Conservation (phyloP, 176 grass and related monocot genomes). For the Carex pumila region DNA sequence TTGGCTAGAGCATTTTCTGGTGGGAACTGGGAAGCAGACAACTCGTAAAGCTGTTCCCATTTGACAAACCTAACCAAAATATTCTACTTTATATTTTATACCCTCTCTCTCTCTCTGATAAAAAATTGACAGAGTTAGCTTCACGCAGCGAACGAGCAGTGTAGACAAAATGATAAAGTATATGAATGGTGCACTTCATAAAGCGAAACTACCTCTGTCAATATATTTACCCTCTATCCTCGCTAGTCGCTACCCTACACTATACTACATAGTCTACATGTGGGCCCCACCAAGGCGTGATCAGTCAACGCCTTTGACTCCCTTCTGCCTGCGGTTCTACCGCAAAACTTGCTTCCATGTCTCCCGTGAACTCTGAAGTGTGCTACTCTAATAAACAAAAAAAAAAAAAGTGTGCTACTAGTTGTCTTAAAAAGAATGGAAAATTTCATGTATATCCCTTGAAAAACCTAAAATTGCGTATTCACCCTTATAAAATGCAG, state of each 20-base stretch:
- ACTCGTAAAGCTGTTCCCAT: conserved; percentile 34
- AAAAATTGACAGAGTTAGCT: too few relatives aligned
- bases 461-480: too few relatives aligned
- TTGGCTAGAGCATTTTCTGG: conserved; percentile 3
- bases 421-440: background rate
- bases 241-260: too few relatives aligned
- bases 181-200: too few relatives aligned
- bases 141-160: too few relatives aligned
- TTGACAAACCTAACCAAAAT: conserved; percentile 15
- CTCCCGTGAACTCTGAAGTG: background rate
- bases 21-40: conserved; percentile 52
- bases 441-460: too few relatives aligned
- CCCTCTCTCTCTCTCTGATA: background rate
- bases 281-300: background rate
- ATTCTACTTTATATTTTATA: conserved; percentile 13
- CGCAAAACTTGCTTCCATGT: background rate
- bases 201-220: too few relatives aligned
- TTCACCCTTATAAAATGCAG: too few relatives aligned
- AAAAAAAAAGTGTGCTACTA: background rate
- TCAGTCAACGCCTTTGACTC: conserved; percentile 29
- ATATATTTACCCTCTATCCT: too few relatives aligned
- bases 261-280: background rate
- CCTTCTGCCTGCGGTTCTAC: conserved; percentile 20
- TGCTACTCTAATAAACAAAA: too few relatives aligned
- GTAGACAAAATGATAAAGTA: too few relatives aligned